Evolutionary conservation across 1,284 basidiomycete genomes (phyloP).

Genomic region (Melampsora americana): DNA sequence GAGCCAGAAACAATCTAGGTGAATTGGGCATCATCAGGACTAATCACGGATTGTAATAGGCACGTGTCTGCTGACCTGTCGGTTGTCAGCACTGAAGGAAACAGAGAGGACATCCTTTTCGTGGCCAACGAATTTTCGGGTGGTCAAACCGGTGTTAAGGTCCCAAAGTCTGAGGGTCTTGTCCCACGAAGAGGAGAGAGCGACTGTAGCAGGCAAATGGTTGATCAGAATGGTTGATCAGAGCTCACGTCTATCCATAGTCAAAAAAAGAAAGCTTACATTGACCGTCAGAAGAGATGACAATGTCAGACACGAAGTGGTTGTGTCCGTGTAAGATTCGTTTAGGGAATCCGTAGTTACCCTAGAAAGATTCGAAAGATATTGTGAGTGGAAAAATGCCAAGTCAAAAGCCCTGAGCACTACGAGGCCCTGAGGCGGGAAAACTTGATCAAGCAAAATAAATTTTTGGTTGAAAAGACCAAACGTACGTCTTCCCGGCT

Average conservation of each 20-base stretch:
- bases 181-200: conserved; percentile 99
- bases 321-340: conserved; percentile 98
- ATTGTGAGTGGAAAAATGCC: background rate
- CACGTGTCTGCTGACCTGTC: conserved; percentile 34
- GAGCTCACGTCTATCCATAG: background rate
- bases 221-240: background rate
- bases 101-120: conserved; percentile 88
- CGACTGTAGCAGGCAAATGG: conserved; percentile 69
- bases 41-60: conserved; percentile 56
- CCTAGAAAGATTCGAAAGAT: conserved; percentile 55
- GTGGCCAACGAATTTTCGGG: conserved; percentile 96
- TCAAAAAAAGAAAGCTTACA: background rate
- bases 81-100: conserved; percentile 54
- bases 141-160: conserved; percentile 88
- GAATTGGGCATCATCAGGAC: conserved; percentile 85
- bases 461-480: background rate
- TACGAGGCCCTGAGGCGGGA: background rate
- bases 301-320: conserved; percentile 99
- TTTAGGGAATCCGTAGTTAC: conserved; percentile 86
- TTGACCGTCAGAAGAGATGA: conserved; percentile 56
- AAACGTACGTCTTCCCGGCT: conserved; percentile 74
- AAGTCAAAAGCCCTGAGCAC: background rate
- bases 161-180: conserved; percentile 99
- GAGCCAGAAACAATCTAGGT: conserved; percentile 98
- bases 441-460: background rate